Evolutionary conservation across 306 rosid species (phyloP), one percentile per base, ranked within the genome.

Genomic region (Medicago ruthenica): DNA sequence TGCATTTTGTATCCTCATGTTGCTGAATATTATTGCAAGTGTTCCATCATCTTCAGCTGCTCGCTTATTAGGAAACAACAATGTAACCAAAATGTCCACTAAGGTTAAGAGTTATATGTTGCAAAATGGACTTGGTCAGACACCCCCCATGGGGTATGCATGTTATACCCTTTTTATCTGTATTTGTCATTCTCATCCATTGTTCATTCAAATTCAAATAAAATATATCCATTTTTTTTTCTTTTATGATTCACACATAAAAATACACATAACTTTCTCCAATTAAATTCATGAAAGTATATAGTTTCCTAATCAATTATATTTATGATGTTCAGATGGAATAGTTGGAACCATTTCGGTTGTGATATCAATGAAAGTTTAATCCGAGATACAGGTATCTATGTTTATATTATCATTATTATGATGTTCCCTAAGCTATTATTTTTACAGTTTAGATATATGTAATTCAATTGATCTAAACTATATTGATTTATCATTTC

Each of bases 141-240:
- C 88, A 58, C 92, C 92, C 1, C 86, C 84, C 7, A 88, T 88
- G 89, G 91, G 91, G 91, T 87, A 82, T 58, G 91, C 84, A 82
- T 58, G 48, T 16, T 16, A 31, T 11, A 31, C 36, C 51, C 8
- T 16, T 16, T 14, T 7, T 50, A 40, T 31, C 36, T 31, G 4
- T 31, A 3, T 31, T 42, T 42, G 1, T 42, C 47, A 42, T 42
- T 42, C 14, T 42, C 45, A 10, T 11, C 48, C 15, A 42, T 42
- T 13, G 11, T 42, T 42, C 15, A 42, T 42, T 42, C 48, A 42
- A 42, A 24, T 24, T 24, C 27, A 24, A 24, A 24, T 24, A 24
- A 24, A 24, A 34, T 34, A 5, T 42, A 3, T 42, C 48, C 0
- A 11, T 13, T 42, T 11, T 40, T 24, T 31, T 34, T 34, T 34